These are phyloP conservation scores for Theobroma grandiflorum DNA, from an alignment of 441 rosid species.

Conservation along the genomic window DNA sequence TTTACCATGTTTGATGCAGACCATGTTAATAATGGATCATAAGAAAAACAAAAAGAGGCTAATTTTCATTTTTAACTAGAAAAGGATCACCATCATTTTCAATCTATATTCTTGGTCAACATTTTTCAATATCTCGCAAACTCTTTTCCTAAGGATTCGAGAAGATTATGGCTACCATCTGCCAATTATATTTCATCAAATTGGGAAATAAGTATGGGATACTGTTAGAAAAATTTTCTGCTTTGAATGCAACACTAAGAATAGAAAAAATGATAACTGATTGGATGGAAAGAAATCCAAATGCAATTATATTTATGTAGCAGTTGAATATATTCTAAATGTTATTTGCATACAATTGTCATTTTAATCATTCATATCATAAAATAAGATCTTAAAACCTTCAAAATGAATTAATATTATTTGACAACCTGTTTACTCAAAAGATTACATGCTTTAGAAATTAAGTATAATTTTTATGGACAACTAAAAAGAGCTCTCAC, in stretches of 20 bases:
- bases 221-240: neutral
- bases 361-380: neutral
- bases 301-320: neutral
- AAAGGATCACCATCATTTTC: neutral
- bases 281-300: neutral
- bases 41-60: neutral
- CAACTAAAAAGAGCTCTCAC: neutral
- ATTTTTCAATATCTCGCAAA: neutral
- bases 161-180: neutral
- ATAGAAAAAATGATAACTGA: neutral
- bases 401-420: neutral
- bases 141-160: neutral
- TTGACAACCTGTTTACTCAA: neutral
- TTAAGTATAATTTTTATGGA: neutral
- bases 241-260: neutral
- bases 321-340: neutral
- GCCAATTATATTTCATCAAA: conserved; percentile 18
- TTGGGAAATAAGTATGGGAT: conserved; percentile 7
- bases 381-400: neutral
- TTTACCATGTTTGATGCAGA: neutral
- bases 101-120: neutral
- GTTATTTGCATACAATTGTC: neutral
- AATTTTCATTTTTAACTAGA: conserved; percentile 7
- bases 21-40: neutral
- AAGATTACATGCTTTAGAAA: neutral